phyloP scores from a whole-genome alignment of 441 rosid species.

The Adansonia grandidieri region DNA sequence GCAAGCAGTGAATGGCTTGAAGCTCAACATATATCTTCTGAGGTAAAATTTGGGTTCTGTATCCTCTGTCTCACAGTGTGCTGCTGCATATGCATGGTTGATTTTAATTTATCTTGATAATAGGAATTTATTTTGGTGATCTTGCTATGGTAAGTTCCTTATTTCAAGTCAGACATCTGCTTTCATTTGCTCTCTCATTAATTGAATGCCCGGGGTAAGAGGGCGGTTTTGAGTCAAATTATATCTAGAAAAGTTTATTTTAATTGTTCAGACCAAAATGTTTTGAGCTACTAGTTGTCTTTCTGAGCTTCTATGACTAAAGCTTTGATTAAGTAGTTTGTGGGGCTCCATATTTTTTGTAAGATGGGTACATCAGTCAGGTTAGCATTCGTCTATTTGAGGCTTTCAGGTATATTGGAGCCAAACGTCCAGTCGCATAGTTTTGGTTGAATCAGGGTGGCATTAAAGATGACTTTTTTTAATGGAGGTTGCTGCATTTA shows the following conservation, averaged over 20 bases:
- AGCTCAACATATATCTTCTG: constrained; percentile 53
- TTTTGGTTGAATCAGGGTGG: neutral
- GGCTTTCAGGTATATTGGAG: neutral
- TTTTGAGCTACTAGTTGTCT: neutral
- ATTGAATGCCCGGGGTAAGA: neutral
- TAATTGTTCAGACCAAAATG: constrained; percentile 12
- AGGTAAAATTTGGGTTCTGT: constrained; percentile 47
- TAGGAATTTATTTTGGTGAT: neutral
- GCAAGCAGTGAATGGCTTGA: constrained; percentile 45
- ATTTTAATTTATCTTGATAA: constrained; percentile 17
- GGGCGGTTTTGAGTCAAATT: neutral
- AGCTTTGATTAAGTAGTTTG: neutral
- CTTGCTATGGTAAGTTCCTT: neutral
- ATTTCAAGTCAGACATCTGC: constrained; percentile 1
- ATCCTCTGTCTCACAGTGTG: neutral
- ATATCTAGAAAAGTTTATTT: neutral
- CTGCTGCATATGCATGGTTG: constrained; percentile 9
- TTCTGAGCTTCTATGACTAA: neutral
- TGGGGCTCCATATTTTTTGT: neutral
- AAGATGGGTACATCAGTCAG: neutral
- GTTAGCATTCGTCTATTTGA: neutral
- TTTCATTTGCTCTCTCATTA: constrained; percentile 4
- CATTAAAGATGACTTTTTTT: neutral
- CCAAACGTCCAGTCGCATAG: neutral
- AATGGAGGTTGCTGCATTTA: neutral